These are phyloP conservation scores for Lodderomyces theae DNA, from an alignment of 1,139 yeast genomes.

Conservation along the genomic window DNA sequence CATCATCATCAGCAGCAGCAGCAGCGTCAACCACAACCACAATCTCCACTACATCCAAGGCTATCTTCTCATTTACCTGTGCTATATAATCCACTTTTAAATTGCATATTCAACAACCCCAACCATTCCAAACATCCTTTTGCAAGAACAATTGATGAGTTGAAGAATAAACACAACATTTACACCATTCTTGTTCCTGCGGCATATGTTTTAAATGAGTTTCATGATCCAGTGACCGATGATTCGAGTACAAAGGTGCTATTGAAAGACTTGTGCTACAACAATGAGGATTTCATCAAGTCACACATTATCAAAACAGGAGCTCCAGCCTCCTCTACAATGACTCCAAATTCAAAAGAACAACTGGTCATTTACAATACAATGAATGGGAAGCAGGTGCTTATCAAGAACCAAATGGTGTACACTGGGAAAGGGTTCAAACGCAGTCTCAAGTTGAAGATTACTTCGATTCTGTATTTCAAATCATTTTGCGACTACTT, in stretches of 20 bases:
- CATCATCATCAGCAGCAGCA: constrained; percentile 6
- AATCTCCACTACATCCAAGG: too few relatives aligned
- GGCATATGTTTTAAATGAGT: constrained; percentile 46
- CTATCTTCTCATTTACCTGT: constrained; percentile 37
- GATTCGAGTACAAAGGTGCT: constrained; percentile 27
- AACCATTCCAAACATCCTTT: constrained; percentile 51
- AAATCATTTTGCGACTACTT: constrained; percentile 46
- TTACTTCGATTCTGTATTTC: constrained; percentile 44
- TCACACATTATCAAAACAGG: constrained; percentile 60
- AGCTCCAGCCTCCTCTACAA: constrained; percentile 32
- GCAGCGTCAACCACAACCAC: constrained; percentile 1
- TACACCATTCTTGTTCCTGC: constrained; percentile 65
- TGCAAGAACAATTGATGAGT: constrained; percentile 42
- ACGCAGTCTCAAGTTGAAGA: constrained; percentile 41
- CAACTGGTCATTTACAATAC: constrained; percentile 53
- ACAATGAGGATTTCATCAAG: constrained; percentile 61
- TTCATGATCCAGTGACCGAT: constrained; percentile 48
- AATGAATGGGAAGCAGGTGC: constrained; percentile 56
- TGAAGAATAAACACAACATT: constrained; percentile 42
- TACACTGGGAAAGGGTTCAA: constrained; percentile 60
- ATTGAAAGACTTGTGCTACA: constrained; percentile 56
- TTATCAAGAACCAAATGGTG: constrained; percentile 54
- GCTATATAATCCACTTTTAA: constrained; percentile 63
- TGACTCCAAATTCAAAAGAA: constrained; percentile 39
- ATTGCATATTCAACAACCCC: constrained; percentile 67